Evolutionary conservation across 495 filamentous ascomycete species (phyloP).

Genomic region (Hypoxylon fragiforme): DNA sequence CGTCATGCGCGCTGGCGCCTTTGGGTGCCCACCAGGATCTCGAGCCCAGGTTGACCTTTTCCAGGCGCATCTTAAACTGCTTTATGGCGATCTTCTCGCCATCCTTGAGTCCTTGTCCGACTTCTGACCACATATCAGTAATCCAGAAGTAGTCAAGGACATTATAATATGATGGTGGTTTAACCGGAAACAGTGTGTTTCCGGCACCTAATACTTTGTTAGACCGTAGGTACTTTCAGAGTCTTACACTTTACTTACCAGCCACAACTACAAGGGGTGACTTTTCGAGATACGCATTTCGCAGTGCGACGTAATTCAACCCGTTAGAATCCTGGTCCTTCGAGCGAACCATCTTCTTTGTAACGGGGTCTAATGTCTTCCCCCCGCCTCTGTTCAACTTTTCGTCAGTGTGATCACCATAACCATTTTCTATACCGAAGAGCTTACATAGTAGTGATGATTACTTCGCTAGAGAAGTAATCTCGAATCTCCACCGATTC

Average conservation of each 20-base stretch:
- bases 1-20: not conserved
- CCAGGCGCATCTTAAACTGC: conserved; percentile 64
- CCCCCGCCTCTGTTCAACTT: conserved; percentile 57
- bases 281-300: no score
- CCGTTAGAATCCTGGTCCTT: conserved; percentile 50
- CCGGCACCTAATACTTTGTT: conserved; percentile 48
- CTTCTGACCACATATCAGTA: conserved; percentile 74
- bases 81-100: conserved; percentile 43
- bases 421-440: not conserved
- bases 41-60: conserved; percentile 63
- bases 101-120: conserved; percentile 13
- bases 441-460: conserved; percentile 69
- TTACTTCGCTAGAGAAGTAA: conserved; percentile 63
- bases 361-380: conserved; percentile 41
- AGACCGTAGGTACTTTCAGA: not conserved
- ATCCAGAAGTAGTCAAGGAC: conserved; percentile 76
- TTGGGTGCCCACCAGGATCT: conserved; percentile 71
- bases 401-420: not conserved
- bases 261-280: conserved; percentile 61
- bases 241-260: conserved; percentile 55
- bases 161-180: conserved; percentile 65
- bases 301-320: conserved; percentile 45
- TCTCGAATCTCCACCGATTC: conserved; percentile 57
- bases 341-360: conserved; percentile 45
- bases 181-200: conserved; percentile 55